These are phyloP conservation scores for Plasmodium knowlesi DNA, from an alignment of 169 alveolate genomes.

Conservation along the genomic window DNA sequence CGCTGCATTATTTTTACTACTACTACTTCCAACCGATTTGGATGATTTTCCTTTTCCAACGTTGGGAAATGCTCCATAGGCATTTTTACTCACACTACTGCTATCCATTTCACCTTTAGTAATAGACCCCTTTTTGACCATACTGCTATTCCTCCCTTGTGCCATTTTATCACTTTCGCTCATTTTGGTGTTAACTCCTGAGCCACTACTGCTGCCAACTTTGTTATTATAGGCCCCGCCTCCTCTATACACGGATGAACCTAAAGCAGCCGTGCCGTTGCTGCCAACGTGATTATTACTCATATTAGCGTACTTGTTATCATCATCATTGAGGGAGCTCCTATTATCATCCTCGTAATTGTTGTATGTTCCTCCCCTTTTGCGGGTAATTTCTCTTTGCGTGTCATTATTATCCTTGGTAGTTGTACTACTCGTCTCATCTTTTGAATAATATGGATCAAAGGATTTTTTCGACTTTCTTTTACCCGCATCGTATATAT, in stretches of 20 bases:
- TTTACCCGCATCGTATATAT: constrained; percentile 74
- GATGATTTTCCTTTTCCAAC: constrained; percentile 50
- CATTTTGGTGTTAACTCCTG: neutral
- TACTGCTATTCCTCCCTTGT: constrained; percentile 4
- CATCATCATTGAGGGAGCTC: neutral
- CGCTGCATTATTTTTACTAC: neutral
- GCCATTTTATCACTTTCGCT: neutral
- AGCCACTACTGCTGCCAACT: neutral
- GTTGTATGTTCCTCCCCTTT: neutral
- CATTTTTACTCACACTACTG: constrained; percentile 6
- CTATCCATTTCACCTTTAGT: constrained; percentile 2
- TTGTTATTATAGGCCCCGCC: neutral
- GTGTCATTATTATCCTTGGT: constrained; percentile 9
- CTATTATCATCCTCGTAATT: constrained; percentile 20
- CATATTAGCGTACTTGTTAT: neutral
- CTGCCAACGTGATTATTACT: neutral
- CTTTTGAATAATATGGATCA: constrained; percentile 48
- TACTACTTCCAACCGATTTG: neutral
- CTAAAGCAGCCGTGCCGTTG: neutral
- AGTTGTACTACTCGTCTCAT: constrained; percentile 21
- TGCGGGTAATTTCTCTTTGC: neutral
- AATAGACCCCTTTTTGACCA: neutral
- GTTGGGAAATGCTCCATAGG: constrained; percentile 4
- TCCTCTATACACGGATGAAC: neutral
- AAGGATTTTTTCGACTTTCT: constrained; percentile 51